Base-by-base conservation (phyloP, 345 rosid genomes). In the Pugionium cornutum region DNA sequence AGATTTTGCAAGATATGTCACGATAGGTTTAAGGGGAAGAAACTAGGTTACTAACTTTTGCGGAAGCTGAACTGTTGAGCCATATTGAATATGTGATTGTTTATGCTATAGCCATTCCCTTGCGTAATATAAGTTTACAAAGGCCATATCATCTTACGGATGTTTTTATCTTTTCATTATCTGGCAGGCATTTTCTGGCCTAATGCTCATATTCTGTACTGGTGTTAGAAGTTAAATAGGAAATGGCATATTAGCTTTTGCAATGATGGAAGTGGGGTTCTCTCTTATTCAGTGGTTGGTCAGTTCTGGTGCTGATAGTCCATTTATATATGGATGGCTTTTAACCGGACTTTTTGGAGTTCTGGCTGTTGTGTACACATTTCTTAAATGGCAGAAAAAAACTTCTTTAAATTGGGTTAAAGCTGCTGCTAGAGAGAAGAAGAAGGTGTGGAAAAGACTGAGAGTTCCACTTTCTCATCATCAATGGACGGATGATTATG, bases 361-460 rank as follows among this genome's bases (percentile, higher is more conserved):
- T 28, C 50, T 77, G 1, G 85, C 78, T 49, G 50, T 85, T 40
- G 37, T 78, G 1, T 83, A 81, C 68, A 79, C 70, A 5, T 72
- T 81, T 49, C 77, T 83, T 40, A 85, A 62, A 75, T 85, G 89
- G 89, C 89, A 85, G 76, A 79, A 78, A 44, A 85, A 57, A 34
- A 61, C 71, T 11, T 85, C 87, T 58, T 58, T 85, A 1, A 76
- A 85, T 9, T 83, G 87, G 85, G 80, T 83, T 36, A 77, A 83
- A 72, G 89, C 83, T 64, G 87, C 89, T 60, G 89, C 87, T 3
- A 69, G 72, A 66, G 87, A 76, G 27, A 83, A 85, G 77, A 77
- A 76, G 62, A 79, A 76, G 61, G 83, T 77, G 2, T 80, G 85
- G 85, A 85, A 79, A 74, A 72, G 81, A 60, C 74, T 77, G 10